Conservation (phyloP, 163 green algal genomes). For the Scenedesmus sp. region DNA sequence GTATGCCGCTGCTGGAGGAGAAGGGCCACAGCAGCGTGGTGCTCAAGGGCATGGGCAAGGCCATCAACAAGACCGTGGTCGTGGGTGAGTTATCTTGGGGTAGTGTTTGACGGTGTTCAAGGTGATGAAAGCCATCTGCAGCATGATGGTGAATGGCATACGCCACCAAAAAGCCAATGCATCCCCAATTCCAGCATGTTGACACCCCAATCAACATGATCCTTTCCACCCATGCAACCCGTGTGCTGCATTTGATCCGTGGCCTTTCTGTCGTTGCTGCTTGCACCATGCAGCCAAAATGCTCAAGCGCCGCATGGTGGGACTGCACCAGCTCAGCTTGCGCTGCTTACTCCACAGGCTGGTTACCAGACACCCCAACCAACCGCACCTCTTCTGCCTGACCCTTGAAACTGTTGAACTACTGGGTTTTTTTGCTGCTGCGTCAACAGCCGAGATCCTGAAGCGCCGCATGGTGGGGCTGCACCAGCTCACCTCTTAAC, state of each 20-base stretch:
- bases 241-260: too few relatives aligned
- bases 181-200: too few relatives aligned
- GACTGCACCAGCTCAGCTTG: conserved; percentile 82
- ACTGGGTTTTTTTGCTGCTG: not conserved
- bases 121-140: not conserved
- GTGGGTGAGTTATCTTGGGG: conserved; percentile 68
- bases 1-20: conserved; percentile 78
- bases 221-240: too few relatives aligned
- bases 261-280: too few relatives aligned
- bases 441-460: conserved; percentile 82
- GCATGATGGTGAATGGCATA: conserved; percentile 88
- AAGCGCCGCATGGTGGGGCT: conserved; percentile 86
- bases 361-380: too few relatives aligned
- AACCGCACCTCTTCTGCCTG: not conserved
- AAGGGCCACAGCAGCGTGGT: conserved; percentile 73
- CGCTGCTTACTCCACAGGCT: too few relatives aligned
- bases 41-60: conserved; percentile 90
- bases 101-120: too few relatives aligned
- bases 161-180: conserved; percentile 52
- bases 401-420: not conserved
- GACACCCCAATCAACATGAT: too few relatives aligned
- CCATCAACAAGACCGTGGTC: conserved; percentile 92
- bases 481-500: conserved; percentile 76
- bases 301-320: conserved; percentile 84
- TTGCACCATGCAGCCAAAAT: conserved; percentile 77